phyloP scores from a whole-genome alignment of 441 rosid species.

The Bruguiera hainesii region DNA sequence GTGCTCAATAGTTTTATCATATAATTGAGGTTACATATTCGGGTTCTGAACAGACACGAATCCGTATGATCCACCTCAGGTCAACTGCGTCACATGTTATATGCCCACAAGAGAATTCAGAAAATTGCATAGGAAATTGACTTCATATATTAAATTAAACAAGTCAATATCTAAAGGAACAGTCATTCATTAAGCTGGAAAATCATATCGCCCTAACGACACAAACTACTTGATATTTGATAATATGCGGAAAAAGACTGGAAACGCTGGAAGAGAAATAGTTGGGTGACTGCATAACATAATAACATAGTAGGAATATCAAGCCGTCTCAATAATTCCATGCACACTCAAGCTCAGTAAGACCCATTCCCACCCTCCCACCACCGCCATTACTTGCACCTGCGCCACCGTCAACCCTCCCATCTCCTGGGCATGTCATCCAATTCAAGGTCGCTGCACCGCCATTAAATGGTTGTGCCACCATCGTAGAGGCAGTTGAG shows the following conservation, averaged over 20 bases:
- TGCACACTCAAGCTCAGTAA: conserved; percentile 65
- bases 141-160: too few relatives aligned
- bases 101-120: too few relatives aligned
- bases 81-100: too few relatives aligned
- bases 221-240: not conserved
- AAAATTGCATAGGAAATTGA: too few relatives aligned
- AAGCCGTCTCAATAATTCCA: conserved; percentile 46
- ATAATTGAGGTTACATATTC: too few relatives aligned
- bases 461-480: conserved; percentile 20
- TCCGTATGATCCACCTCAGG: too few relatives aligned
- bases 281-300: too few relatives aligned
- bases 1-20: too few relatives aligned
- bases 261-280: too few relatives aligned
- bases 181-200: not conserved
- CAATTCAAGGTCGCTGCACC: conserved; percentile 33
- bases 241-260: not conserved
- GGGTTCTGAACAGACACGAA: too few relatives aligned
- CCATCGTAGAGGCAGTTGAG: conserved; percentile 32
- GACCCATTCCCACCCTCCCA: conserved; percentile 38
- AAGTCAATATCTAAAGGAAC: not conserved
- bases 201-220: not conserved
- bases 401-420: conserved; percentile 7
- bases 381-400: conserved; percentile 9
- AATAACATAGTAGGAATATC: not conserved
- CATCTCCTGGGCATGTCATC: conserved; percentile 35